Evolutionary conservation across 2,329 filamentous ascomycete genomes (phyloP).

Genomic region (Fusarium foetens): DNA sequence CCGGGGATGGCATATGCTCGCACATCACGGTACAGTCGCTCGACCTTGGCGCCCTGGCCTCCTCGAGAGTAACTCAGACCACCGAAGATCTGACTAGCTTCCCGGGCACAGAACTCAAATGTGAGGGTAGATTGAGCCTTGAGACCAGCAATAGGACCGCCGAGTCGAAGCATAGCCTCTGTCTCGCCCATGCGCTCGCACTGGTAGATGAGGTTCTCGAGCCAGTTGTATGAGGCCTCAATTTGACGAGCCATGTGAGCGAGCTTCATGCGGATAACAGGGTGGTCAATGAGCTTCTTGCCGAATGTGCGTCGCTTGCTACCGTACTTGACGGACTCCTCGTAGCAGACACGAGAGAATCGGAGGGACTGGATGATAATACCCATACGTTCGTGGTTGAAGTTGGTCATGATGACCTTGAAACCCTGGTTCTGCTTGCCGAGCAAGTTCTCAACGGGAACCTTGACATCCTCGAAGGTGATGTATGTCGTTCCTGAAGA

Average conservation of each 20-base stretch:
- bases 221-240: slow-evolving; percentile 96
- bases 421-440: slow-evolving; percentile 99
- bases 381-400: slow-evolving; percentile 98
- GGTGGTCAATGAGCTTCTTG: slow-evolving; percentile 95
- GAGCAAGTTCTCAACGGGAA: slow-evolving; percentile 97
- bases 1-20: slow-evolving; percentile 96
- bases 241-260: slow-evolving; percentile 99
- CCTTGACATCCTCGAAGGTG: slow-evolving; percentile 98
- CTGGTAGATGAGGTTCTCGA: slow-evolving; percentile 95
- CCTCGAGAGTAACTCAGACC: slow-evolving; percentile 92
- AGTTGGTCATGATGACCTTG: slow-evolving; percentile 99
- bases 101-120: slow-evolving; percentile 97
- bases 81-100: slow-evolving; percentile 97
- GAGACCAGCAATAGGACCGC: slow-evolving; percentile 90
- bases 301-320: slow-evolving; percentile 97
- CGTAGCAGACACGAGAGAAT: slow-evolving; percentile 96
- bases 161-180: slow-evolving; percentile 95
- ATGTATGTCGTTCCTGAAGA: slow-evolving; percentile 82
- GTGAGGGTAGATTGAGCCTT: slow-evolving; percentile 95
- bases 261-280: slow-evolving; percentile 96
- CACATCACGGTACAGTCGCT: slow-evolving; percentile 94
- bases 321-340: slow-evolving; percentile 95
- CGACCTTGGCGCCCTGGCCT: slow-evolving; percentile 94
- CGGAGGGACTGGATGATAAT: slow-evolving; percentile 98
- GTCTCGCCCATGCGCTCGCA: slow-evolving; percentile 92